A percentile compares a stretch with the other conserved stretches of the same genome.
These are phyloP conservation scores for Rhodotorula taiwanensis DNA, from an alignment of 768 basidiomycete genomes.

Conservation along the genomic window DNA sequence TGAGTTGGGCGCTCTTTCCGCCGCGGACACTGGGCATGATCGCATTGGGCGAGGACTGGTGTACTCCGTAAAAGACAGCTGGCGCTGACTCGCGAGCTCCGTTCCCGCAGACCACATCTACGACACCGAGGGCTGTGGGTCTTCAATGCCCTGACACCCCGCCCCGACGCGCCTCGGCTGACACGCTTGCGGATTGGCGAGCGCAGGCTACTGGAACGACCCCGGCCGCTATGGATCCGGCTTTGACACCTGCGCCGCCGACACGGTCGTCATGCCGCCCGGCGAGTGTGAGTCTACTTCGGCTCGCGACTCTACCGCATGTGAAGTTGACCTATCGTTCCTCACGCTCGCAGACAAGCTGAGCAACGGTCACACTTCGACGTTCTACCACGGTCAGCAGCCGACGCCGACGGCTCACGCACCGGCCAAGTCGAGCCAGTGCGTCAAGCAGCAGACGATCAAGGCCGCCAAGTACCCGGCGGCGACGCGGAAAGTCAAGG, in stretches of 20 bases:
- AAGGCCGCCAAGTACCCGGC: slow-evolving; percentile 4
- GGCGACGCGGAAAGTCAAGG: too few species aligned
- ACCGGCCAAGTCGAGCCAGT: slow-evolving; percentile 12
- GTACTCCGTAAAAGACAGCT: too few species aligned
- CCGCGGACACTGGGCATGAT: too few species aligned
- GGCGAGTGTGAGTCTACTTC: slow-evolving; percentile 2
- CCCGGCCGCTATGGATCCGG: slow-evolving; percentile 49
- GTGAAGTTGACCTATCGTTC: slow-evolving; percentile 32
- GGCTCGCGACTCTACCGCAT: too few species aligned
- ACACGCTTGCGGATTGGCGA: too few species aligned
- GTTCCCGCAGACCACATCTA: slow-evolving; percentile 58
- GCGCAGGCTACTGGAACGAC: slow-evolving; percentile 45
- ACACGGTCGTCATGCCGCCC: slow-evolving; percentile 11
- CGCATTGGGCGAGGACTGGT: too few species aligned
- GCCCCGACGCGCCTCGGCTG: neutral
- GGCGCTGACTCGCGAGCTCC: slow-evolving; percentile 48
- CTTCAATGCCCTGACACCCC: too few species aligned
- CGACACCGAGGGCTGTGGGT: slow-evolving; percentile 39
- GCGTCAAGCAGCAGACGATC: slow-evolving; percentile 11
- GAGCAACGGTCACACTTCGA: slow-evolving; percentile 48
- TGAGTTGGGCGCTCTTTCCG: neutral
- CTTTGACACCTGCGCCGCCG: slow-evolving; percentile 44
- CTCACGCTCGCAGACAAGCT: slow-evolving; percentile 60
- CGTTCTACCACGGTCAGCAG: slow-evolving; percentile 53
- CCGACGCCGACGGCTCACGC: slow-evolving; percentile 20